Percentiles rank a stretch among this genome's conserved stretches.
phyloP scores from a whole-genome alignment of 2,329 filamentous ascomycete species.

The Botrytis byssoidea region DNA sequence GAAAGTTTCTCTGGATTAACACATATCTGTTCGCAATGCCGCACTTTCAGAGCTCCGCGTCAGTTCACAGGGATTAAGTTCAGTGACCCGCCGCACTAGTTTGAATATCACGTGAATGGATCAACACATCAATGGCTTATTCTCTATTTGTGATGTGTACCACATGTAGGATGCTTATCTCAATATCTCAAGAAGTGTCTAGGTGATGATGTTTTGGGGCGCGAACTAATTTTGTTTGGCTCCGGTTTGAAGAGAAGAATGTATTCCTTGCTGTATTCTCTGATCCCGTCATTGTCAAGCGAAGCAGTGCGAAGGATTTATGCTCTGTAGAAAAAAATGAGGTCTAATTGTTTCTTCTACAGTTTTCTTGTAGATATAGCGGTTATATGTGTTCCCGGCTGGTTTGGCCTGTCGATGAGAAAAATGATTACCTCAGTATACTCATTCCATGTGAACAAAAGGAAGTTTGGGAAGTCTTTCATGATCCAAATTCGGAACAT shows the following conservation, averaged over 20 bases:
- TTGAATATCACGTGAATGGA: background rate
- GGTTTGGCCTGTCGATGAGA: background rate
- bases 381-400: background rate
- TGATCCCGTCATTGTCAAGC: background rate
- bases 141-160: background rate
- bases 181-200: background rate
- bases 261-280: background rate
- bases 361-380: background rate
- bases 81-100: slow-evolving; percentile 16
- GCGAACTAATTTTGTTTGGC: background rate
- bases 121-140: background rate
- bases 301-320: background rate
- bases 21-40: slow-evolving; percentile 34
- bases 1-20: slow-evolving; percentile 27
- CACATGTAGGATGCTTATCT: background rate
- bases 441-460: background rate
- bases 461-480: background rate
- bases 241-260: background rate
- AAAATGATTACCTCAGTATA: background rate
- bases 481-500: background rate
- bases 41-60: slow-evolving; percentile 31
- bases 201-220: background rate
- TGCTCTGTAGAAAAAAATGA: background rate
- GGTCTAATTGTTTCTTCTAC: background rate
- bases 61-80: slow-evolving; percentile 31